Evolutionary conservation across 2,329 filamentous ascomycete species (phyloP), one percentile per base, ranked within the genome.

Genomic region (Penicillium sp.): DNA sequence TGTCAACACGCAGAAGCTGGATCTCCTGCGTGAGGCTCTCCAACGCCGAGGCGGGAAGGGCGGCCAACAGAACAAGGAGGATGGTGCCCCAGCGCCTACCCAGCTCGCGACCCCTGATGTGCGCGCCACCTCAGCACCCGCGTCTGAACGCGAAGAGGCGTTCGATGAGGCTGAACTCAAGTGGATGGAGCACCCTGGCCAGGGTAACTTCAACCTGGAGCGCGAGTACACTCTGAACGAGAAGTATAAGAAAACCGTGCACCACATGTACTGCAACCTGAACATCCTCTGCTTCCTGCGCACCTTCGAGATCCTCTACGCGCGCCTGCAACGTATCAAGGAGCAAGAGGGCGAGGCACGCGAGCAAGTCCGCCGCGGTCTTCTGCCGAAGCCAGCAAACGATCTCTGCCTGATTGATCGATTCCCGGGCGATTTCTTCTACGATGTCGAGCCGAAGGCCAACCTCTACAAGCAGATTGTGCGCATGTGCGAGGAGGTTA

Each of bases 211-310:
- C 79, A 66, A 81, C 77, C 32, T 84, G 83, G 60, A 84, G 80
- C 66, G 85, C 80, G 73, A 83, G 83, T 74, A 93, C 82, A 78
- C 88, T 75, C 54, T 83, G 34, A 91, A 96, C 55, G 89, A 91
- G 45, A 86, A 89, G 51, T 96, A 94, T 73, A 81, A 82, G 60
- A 89, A 92, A 40, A 85, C 86, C 9, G 86, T 84, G 73, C 96
- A 91, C 77, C 93, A 93, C 68, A 85, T 97, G 68, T 99, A 95
- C 76, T 88, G 87, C 69, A 97, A 97, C 70, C 84, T 91, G 64
- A 90, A 88, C 3, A 87, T 99, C 53, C 96, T 91, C 68, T 92
- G 94, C 73, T 97, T 99, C 80, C 89, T 99, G 77, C 90, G 88
- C 61, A 87, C 96, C 55, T 94, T 99, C 70, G 86, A 96, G 67